These are phyloP conservation scores for Cnidoscolus chayamansa DNA, from an alignment of 441 rosid species.

Conservation along the genomic window DNA sequence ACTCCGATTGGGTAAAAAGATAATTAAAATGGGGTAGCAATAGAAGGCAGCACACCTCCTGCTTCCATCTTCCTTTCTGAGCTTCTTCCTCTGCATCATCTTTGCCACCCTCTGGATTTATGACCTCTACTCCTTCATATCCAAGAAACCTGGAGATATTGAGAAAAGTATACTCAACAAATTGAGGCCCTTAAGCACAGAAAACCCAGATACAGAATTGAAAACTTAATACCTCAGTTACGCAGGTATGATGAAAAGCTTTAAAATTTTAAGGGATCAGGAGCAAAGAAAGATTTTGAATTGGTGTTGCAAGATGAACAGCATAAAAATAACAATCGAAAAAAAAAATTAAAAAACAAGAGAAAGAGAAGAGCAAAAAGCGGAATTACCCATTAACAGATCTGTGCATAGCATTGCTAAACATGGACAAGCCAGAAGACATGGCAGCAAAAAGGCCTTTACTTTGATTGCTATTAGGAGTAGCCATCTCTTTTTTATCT, in stretches of 20 bases:
- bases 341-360: no score
- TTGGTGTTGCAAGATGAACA: no score
- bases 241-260: background rate
- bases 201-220: background rate
- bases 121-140: constrained; percentile 89
- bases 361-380: background rate
- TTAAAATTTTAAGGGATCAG: background rate
- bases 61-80: constrained; percentile 84
- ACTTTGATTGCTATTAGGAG: constrained; percentile 1
- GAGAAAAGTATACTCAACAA: constrained; percentile 10
- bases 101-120: constrained; percentile 91
- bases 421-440: constrained; percentile 7
- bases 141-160: constrained; percentile 51
- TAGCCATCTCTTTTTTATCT: background rate
- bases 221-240: background rate
- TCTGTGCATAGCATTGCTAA: constrained; percentile 7
- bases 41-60: constrained; percentile 49
- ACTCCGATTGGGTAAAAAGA: background rate
- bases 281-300: background rate
- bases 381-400: constrained; percentile 5
- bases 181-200: background rate
- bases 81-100: constrained; percentile 98
- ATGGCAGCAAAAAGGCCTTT: constrained; percentile 4
- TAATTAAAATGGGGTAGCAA: background rate
- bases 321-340: background rate